Evolutionary conservation across 2,329 filamentous ascomycete species (phyloP), one percentile per base, ranked within the genome.

Genomic region (Xylariaceae sp.): DNA sequence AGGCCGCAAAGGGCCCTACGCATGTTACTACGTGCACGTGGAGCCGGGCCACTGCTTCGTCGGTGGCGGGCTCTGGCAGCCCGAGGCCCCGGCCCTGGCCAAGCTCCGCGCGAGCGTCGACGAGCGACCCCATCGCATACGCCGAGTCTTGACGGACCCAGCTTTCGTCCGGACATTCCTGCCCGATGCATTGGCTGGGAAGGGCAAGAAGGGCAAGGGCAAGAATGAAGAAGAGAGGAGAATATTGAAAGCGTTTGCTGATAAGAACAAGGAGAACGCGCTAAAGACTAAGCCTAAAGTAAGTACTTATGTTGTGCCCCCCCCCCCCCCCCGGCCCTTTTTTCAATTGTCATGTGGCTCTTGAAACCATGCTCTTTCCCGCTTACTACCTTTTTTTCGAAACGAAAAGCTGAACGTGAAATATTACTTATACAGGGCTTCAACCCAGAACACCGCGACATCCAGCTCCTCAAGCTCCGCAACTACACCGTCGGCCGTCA

Each of bases 271-370:
- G 48, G 77, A 80, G 43, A 83, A 78, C 45, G 87, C 88, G 11
- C 69, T 96, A 35, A 94, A 94, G 70, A 90, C 78, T 26, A 82
- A 83, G 56, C 89, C 89, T 4, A 90, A 89, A 78, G 87, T 88
- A 61, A 60, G 73, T 36, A n/a, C n/a, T n/a, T n/a, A n/a, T n/a
- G n/a, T 27, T 5, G 18, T 31, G 12, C 5, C 29, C 11, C 21
- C 21, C 7, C 11, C 21, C 11, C 21, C 21, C 7, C 11, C 21
- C 21, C 21, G 11, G 11, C 7, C 11, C 11, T 24, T 7, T 24
- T 8, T 30, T 34, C n/a, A 24, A 4, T 31, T 24, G 44, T 35
- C 27, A 32, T 38, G n/a, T n/a, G n/a, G n/a, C n/a, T 43, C 19
- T 31, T 23, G 7, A 15, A 24, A 24, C 21, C 21, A 24, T 24